phyloP scores from a whole-genome alignment of 352 stramenopile genomes.

The Globisporangium nodosum region DNA sequence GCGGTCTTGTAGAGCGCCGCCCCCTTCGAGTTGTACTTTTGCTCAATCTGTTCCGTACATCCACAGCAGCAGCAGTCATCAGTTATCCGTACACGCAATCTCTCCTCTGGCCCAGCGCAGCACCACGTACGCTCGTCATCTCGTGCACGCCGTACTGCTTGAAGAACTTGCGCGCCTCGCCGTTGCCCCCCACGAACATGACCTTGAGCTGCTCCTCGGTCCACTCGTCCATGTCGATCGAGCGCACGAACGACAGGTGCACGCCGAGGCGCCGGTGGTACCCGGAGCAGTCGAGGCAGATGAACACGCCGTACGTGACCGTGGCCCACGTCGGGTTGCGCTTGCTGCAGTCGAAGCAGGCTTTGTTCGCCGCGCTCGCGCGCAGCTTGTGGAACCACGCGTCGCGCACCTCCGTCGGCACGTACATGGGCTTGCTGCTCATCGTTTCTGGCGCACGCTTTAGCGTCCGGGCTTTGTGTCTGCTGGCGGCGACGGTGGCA shows the following conservation, averaged over 20 bases:
- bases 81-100: no score
- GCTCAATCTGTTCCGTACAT: constrained; percentile 59
- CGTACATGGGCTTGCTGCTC: constrained; percentile 62
- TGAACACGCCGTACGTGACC: constrained; percentile 95
- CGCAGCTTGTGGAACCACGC: constrained; percentile 86
- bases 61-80: neutral
- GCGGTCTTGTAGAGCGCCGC: constrained; percentile 85
- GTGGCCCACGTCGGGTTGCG: constrained; percentile 94
- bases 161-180: constrained; percentile 92
- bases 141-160: constrained; percentile 86
- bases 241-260: constrained; percentile 93
- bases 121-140: constrained; percentile 69
- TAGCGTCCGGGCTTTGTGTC: neutral
- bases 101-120: neutral
- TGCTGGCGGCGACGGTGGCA: neutral
- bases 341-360: constrained; percentile 96
- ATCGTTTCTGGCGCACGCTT: constrained; percentile 8
- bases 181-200: constrained; percentile 94
- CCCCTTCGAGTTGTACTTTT: constrained; percentile 90
- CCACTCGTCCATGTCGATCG: constrained; percentile 96
- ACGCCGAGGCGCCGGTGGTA: constrained; percentile 92
- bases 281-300: constrained; percentile 94
- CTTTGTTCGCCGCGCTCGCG: constrained; percentile 72
- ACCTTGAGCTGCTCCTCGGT: constrained; percentile 90
- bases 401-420: constrained; percentile 68